Percentiles rank a stretch among this genome's conserved stretches.
Evolutionary conservation across 2,329 filamentous ascomycete species (phyloP).

Genomic region (Penicillium griseofulvum): DNA sequence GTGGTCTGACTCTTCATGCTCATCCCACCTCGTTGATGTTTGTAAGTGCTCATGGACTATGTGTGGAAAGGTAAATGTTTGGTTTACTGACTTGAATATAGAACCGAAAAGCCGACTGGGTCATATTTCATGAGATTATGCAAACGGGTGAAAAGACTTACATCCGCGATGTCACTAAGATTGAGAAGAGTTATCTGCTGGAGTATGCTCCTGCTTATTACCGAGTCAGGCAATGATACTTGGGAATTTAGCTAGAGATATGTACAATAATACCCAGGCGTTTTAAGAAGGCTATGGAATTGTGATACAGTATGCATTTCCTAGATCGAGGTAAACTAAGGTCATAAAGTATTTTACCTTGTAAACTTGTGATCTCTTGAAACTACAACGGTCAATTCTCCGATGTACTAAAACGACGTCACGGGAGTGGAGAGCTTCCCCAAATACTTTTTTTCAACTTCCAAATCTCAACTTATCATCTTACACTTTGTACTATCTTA

Average conservation of each 20-base stretch:
- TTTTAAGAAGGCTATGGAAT: constrained; percentile 1
- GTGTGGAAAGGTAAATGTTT: background rate
- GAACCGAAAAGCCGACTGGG: constrained; percentile 94
- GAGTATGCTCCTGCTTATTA: constrained; percentile 88
- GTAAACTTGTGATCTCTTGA: background rate
- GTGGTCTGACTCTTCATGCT: constrained; percentile 73
- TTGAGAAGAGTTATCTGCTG: constrained; percentile 87
- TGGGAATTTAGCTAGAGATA: background rate
- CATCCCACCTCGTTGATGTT: constrained; percentile 95
- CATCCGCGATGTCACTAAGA: constrained; percentile 87
- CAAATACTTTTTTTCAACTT: background rate
- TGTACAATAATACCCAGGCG: constrained; percentile 16
- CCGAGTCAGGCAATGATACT: constrained; percentile 47
- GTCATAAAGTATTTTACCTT: background rate
- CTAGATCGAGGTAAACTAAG: background rate
- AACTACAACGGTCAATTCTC: background rate
- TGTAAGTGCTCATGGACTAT: constrained; percentile 43
- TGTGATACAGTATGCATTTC: background rate
- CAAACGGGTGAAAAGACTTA: constrained; percentile 85
- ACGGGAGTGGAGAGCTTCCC: constrained; percentile 24
- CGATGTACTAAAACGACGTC: constrained; percentile 6
- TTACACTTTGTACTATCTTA: background rate
- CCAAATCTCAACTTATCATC: background rate
- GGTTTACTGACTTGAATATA: constrained; percentile 26
- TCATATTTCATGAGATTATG: constrained; percentile 90